Percentiles rank a stretch among this genome's conserved stretches.
These are phyloP conservation scores for Oenanthe sinensis DNA, from an alignment of 129 eudicot genomes.

Conservation along the genomic window DNA sequence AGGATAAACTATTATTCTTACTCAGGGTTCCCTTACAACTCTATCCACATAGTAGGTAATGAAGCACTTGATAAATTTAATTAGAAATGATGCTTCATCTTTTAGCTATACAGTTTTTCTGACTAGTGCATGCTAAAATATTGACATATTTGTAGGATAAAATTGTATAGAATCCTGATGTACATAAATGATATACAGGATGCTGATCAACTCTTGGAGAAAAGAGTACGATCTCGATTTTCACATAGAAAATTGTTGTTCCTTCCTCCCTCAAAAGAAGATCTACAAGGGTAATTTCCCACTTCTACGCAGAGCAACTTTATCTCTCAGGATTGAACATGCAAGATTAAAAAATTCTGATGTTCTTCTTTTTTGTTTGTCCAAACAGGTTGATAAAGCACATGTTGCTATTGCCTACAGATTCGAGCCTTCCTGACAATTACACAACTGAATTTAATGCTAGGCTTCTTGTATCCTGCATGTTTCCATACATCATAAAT, in stretches of 20 bases:
- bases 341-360: neutral
- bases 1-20: neutral
- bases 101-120: neutral
- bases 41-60: neutral
- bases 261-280: conserved; percentile 81
- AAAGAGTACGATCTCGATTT: conserved; percentile 93
- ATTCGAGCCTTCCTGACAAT: conserved; percentile 61
- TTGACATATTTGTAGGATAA: neutral
- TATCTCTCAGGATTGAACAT: neutral
- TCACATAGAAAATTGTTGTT: conserved; percentile 87
- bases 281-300: conserved; percentile 51
- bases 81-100: neutral
- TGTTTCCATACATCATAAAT: neutral
- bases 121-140: neutral
- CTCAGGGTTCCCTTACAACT: neutral
- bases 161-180: conserved; percentile 5
- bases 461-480: conserved; percentile 64
- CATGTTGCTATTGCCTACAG: conserved; percentile 59
- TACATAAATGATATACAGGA: conserved; percentile 45
- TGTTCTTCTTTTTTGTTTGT: conserved; percentile 5
- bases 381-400: conserved; percentile 59
- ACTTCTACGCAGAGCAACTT: neutral
- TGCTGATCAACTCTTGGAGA: conserved; percentile 96
- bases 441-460: conserved; percentile 52
- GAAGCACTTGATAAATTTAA: neutral